These are phyloP conservation scores for Saccharomyces kudriavzevii DNA, from an alignment of 805 yeast genomes.

Conservation along the genomic window DNA sequence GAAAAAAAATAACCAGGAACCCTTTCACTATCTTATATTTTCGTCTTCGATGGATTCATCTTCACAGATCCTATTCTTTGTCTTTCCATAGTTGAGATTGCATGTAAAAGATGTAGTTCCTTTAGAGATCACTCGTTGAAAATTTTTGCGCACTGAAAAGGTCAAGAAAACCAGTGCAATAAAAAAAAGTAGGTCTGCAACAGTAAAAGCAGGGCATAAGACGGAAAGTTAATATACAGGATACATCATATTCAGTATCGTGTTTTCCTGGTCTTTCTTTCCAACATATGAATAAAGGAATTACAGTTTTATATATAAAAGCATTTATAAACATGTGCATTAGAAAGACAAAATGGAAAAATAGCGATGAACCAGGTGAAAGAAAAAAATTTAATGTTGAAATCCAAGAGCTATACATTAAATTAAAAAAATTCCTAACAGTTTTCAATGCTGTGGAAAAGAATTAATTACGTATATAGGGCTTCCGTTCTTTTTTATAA, in stretches of 20 bases:
- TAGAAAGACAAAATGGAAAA: background rate
- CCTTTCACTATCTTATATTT: background rate
- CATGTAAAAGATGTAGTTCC: background rate
- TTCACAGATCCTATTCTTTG: background rate
- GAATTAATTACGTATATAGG: background rate
- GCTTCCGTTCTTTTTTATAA: conserved; percentile 43
- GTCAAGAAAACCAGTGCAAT: background rate
- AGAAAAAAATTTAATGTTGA: background rate
- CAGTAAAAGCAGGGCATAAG: background rate
- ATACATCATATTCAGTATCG: background rate
- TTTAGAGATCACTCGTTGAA: background rate
- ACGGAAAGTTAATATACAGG: background rate
- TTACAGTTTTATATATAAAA: background rate
- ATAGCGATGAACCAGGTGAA: background rate
- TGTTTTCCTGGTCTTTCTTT: background rate
- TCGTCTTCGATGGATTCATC: background rate
- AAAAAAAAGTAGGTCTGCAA: background rate
- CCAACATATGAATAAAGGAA: background rate
- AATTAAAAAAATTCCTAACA: background rate
- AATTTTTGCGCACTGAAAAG: background rate
- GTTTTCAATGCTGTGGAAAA: background rate
- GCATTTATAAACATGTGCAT: background rate
- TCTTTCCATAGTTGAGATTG: background rate
- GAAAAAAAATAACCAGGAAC: background rate
- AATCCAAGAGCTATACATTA: background rate